Evolutionary conservation across 2,329 filamentous ascomycete species (phyloP).

Genomic region (Xylaria digitata): DNA sequence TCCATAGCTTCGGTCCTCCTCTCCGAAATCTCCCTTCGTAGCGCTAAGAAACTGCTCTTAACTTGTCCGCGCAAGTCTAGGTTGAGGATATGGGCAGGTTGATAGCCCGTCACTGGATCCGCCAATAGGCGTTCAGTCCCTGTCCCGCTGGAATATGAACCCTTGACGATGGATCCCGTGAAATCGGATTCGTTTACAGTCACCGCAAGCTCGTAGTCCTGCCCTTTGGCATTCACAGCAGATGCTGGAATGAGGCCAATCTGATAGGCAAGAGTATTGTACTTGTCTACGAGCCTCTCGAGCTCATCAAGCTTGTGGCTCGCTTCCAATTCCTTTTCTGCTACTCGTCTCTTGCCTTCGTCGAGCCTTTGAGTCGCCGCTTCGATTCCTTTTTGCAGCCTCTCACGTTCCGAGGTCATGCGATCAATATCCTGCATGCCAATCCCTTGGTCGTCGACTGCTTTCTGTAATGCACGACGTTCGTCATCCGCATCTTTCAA

Average conservation of each 20-base stretch:
- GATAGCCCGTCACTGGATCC: constrained; percentile 86
- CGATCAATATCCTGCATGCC: constrained; percentile 99
- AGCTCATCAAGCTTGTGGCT: constrained; percentile 88
- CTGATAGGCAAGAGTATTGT: constrained; percentile 95
- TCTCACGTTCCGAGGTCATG: constrained; percentile 95
- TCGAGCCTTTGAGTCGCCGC: constrained; percentile 80
- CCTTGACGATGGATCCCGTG: constrained; percentile 68
- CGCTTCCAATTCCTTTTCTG: constrained; percentile 89
- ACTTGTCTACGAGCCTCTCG: constrained; percentile 88
- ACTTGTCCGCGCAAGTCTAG: constrained; percentile 86
- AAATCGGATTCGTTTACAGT: constrained; percentile 87
- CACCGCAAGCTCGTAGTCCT: constrained; percentile 85
- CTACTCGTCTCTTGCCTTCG: constrained; percentile 83
- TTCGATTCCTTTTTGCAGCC: constrained; percentile 89
- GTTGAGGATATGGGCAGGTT: constrained; percentile 87
- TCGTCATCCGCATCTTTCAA: constrained; percentile 85
- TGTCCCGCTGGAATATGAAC: constrained; percentile 55
- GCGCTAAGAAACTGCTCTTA: constrained; percentile 78
- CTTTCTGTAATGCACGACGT: constrained; percentile 79
- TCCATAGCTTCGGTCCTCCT: constrained; percentile 84
- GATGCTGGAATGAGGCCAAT: constrained; percentile 88
- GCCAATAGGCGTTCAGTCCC: constrained; percentile 82
- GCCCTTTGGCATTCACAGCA: constrained; percentile 85
- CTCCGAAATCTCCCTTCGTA: constrained; percentile 94
- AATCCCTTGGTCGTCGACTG: constrained; percentile 92